phyloP scores from a whole-genome alignment of 495 filamentous ascomycete species.

The Penicillium dipodomyicola region DNA sequence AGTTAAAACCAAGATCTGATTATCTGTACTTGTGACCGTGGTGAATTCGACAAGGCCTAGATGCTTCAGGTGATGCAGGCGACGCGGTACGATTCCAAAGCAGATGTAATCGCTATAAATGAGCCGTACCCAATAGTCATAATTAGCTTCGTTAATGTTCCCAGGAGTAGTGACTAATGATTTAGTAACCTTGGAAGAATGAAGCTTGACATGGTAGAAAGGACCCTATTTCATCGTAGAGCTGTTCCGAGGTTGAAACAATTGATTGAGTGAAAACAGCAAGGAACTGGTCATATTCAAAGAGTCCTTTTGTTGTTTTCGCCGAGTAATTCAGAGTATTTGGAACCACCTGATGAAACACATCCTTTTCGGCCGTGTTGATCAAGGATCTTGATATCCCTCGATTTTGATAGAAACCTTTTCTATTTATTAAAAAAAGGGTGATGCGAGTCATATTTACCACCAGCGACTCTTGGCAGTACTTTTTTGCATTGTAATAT shows the following conservation, averaged over 20 bases:
- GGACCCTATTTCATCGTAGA: background rate
- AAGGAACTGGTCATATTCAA: background rate
- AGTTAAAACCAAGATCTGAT: slow-evolving; percentile 1
- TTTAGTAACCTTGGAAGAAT: background rate
- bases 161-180: background rate
- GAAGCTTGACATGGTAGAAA: background rate
- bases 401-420: background rate
- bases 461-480: background rate
- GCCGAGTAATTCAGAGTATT: background rate
- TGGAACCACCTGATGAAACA: background rate
- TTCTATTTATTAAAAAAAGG: background rate
- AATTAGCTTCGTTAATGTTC: background rate
- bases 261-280: background rate
- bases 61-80: slow-evolving; percentile 9
- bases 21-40: background rate
- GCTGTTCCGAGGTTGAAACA: background rate
- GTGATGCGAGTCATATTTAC: slow-evolving; percentile 5
- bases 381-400: background rate
- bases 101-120: background rate
- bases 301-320: background rate
- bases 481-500: background rate
- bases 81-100: slow-evolving; percentile 11
- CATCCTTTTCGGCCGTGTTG: background rate
- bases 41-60: slow-evolving; percentile 10
- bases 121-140: background rate